phyloP scores from a whole-genome alignment of 192 early-diverging fungal genomes.

The Coemansia sp. region DNA sequence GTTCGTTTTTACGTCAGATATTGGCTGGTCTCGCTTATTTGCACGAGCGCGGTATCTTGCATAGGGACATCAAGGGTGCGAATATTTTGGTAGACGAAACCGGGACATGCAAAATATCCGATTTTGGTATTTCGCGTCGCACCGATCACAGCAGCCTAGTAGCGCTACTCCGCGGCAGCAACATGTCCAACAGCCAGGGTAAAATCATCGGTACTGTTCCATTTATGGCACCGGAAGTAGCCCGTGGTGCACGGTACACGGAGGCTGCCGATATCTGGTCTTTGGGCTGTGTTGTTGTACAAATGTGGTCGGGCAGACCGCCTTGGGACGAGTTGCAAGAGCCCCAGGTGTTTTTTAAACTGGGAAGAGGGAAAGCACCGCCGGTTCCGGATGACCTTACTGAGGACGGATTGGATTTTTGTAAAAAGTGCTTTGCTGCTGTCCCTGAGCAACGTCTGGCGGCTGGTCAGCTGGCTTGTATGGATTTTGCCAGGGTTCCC shows the following conservation, averaged over 20 bases:
- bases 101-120: conserved; percentile 93
- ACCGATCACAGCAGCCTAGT: conserved; percentile 38
- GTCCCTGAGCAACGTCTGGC: conserved; percentile 80
- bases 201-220: conserved; percentile 75
- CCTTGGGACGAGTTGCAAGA: conserved; percentile 65
- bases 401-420: conserved; percentile 68
- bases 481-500: conserved; percentile 70
- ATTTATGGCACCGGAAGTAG: conserved; percentile 98
- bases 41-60: conserved; percentile 73
- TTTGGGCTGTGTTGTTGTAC: conserved; percentile 85
- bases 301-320: conserved; percentile 91
- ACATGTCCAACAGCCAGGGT: neutral
- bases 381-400: conserved; percentile 78
- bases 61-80: conserved; percentile 82
- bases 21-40: conserved; percentile 83
- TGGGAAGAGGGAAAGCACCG: conserved; percentile 81
- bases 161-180: neutral
- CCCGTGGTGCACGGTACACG: conserved; percentile 74
- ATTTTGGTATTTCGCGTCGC: conserved; percentile 94
- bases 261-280: conserved; percentile 95
- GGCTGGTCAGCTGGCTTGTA: conserved; percentile 68
- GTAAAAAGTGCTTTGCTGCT: conserved; percentile 73
- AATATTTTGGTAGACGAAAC: conserved; percentile 78
- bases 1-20: conserved; percentile 80
- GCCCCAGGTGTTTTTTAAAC: conserved; percentile 68